Evolutionary conservation across 768 basidiomycete species (phyloP).

Genomic region (Steccherinum ochraceum): DNA sequence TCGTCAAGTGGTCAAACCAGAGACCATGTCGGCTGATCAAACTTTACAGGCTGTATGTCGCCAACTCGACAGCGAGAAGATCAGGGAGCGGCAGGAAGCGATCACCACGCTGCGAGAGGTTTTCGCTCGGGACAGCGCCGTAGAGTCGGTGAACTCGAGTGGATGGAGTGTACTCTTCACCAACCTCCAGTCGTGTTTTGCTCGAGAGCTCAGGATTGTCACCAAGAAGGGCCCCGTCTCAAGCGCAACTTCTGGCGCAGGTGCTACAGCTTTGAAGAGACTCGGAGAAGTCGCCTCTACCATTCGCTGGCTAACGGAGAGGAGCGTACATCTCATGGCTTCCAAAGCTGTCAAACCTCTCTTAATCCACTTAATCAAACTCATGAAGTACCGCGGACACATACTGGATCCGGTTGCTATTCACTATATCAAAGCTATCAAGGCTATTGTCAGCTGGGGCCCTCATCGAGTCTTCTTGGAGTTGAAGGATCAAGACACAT

Average conservation of each 20-base stretch:
- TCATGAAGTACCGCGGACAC: slow-evolving; percentile 44
- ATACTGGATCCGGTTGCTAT: slow-evolving; percentile 62
- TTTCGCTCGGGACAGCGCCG: slow-evolving; percentile 44
- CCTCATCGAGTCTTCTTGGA: slow-evolving; percentile 60
- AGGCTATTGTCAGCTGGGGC: slow-evolving; percentile 51
- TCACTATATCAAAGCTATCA: slow-evolving; percentile 78
- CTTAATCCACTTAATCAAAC: slow-evolving; percentile 57
- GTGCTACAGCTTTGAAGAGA: slow-evolving; percentile 37
- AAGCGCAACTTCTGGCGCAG: slow-evolving; percentile 31
- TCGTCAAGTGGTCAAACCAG: no score
- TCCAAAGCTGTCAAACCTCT: slow-evolving; percentile 49
- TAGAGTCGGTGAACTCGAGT: slow-evolving; percentile 28
- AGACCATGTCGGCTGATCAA: not conserved
- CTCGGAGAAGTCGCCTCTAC: slow-evolving; percentile 60
- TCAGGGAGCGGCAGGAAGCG: slow-evolving; percentile 67
- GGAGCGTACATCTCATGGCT: slow-evolving; percentile 49
- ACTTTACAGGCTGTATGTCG: slow-evolving; percentile 44
- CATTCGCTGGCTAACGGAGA: slow-evolving; percentile 71
- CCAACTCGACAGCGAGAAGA: slow-evolving; percentile 52
- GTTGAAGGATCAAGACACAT: slow-evolving; percentile 53
- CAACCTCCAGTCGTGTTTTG: slow-evolving; percentile 61
- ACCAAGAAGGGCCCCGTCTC: slow-evolving; percentile 34
- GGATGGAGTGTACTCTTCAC: slow-evolving; percentile 68
- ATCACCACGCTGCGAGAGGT: slow-evolving; percentile 41
- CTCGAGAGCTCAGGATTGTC: slow-evolving; percentile 49